Conservation (phyloP, 352 stramenopile species). For the Pythium chondricola region DNA sequence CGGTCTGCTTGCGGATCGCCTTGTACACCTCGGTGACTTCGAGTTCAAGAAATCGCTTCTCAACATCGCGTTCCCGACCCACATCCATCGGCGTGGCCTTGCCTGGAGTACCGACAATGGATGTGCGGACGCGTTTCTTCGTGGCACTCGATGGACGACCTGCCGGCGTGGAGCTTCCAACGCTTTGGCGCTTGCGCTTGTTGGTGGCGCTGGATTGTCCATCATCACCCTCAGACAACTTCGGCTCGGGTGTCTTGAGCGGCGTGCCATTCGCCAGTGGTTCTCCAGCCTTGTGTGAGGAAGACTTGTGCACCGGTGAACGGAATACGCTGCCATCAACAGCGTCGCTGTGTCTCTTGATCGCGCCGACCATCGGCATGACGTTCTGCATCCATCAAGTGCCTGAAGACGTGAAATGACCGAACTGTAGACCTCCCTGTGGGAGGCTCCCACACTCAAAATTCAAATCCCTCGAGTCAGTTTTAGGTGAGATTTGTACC, state of each 20-base stretch:
- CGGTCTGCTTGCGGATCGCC: conserved; percentile 92
- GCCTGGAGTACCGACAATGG: conserved; percentile 46
- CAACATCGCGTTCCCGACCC: conserved; percentile 52
- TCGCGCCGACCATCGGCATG: conserved; percentile 20
- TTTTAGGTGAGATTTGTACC: too few relatives aligned
- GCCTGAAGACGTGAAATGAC: not conserved
- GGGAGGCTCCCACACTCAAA: too few relatives aligned
- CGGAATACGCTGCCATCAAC: conserved; percentile 12
- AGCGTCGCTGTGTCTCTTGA: conserved; percentile 16
- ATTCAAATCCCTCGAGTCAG: too few relatives aligned
- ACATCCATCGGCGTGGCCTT: conserved; percentile 66
- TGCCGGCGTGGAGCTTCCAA: conserved; percentile 24
- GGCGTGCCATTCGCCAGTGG: not conserved
- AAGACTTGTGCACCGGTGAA: too few relatives aligned
- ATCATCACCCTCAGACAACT: not conserved
- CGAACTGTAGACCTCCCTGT: not conserved
- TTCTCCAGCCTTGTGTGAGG: too few relatives aligned
- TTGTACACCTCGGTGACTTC: conserved; percentile 88
- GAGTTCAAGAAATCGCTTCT: conserved; percentile 70
- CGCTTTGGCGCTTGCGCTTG: conserved; percentile 54
- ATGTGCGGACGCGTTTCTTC: conserved; percentile 60
- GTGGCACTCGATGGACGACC: conserved; percentile 18
- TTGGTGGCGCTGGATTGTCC: conserved; percentile 11
- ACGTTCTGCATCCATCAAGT: conserved; percentile 15
- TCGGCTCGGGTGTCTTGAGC: not conserved